Evolutionary conservation across 2,329 filamentous ascomycete species (phyloP), one percentile per base, ranked within the genome.

Genomic region (Diaporthe citri): DNA sequence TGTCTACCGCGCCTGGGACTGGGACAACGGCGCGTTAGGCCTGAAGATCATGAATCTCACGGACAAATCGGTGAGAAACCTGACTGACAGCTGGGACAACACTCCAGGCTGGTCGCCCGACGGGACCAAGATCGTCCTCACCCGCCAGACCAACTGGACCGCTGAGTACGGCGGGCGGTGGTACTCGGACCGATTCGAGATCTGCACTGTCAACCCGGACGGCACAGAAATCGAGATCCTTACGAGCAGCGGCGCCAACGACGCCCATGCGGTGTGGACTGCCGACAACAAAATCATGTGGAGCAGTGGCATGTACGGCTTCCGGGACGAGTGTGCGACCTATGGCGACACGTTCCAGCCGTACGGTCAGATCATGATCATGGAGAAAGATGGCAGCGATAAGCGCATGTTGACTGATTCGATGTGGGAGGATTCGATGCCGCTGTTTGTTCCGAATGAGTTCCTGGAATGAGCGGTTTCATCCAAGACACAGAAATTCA

Each of bases 271-370:
- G 1, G 83, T 86, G 1, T 87, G 85, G 85, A 81, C 82, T 0
- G 78, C 80, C 1, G 85, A 87, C 78, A 84, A 84, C 10, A 80
- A 81, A 7, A 86, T 87, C 48, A 75, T 85, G 76, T 87, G 81
- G 55, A 82, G 78, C 9, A 85, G 80, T 13, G 85, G 85, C 6
- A 83, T 84, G 83, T 87, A 83, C 71, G 85, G 85, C 3, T 87
- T 86, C 79, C 80, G 84, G 48, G 82, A 84, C 56, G 85, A 87
- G 80, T 80, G 81, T 15, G 80, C 82, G 0, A 77, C 83, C 1
- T 87, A 84, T 69, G 85, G 87, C 70, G 75, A 85, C 48, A 86
- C 85, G 1, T 87, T 86, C 77, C 84, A 87, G 78, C 85, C 84
- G 0, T 86, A 86, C 59, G 85, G 85, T 0, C 84, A 86, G 80